A percentile compares a stretch with the other conserved stretches of the same genome.
These are phyloP conservation scores for Candida broadrunensis DNA, from an alignment of 805 yeast species.

Conservation along the genomic window DNA sequence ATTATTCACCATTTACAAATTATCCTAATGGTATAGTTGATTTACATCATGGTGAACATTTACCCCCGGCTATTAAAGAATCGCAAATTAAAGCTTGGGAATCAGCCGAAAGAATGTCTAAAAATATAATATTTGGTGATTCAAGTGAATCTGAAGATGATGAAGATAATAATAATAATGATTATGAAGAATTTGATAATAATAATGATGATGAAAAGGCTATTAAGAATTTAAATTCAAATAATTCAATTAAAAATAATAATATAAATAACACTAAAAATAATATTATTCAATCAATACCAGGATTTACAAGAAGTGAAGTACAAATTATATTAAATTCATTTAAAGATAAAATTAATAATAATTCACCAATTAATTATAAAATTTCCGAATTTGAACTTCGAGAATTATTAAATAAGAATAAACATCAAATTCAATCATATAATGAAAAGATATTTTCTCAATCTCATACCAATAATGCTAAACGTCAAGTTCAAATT, in stretches of 20 bases:
- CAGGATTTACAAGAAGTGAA: slow-evolving; percentile 39
- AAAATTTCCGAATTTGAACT: slow-evolving; percentile 17
- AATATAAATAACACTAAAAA: slow-evolving; percentile 6
- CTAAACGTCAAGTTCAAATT: slow-evolving; percentile 38
- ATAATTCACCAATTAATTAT: neutral
- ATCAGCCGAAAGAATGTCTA: slow-evolving; percentile 37
- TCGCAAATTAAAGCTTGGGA: slow-evolving; percentile 47
- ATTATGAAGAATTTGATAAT: slow-evolving; percentile 6
- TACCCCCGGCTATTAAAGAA: slow-evolving; percentile 35
- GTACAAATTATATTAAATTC: slow-evolving; percentile 20
- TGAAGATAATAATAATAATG: slow-evolving; percentile 13
- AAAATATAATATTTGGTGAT: slow-evolving; percentile 33
- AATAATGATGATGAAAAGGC: slow-evolving; percentile 3
- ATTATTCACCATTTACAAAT: slow-evolving; percentile 33
- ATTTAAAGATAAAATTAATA: slow-evolving; percentile 10
- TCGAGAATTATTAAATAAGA: slow-evolving; percentile 22
- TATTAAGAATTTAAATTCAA: neutral
- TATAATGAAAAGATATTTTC: slow-evolving; percentile 32
- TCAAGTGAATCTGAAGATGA: slow-evolving; percentile 21
- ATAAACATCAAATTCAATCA: slow-evolving; percentile 27
- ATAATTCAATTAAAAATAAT: too few relatives aligned
- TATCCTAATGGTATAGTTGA: slow-evolving; percentile 15
- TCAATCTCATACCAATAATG: slow-evolving; percentile 29
- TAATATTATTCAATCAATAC: slow-evolving; percentile 23
- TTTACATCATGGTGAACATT: slow-evolving; percentile 12